These are phyloP conservation scores for Phlyctochytrium arcticum DNA, from an alignment of 192 early-diverging fungal genomes.

Conservation along the genomic window DNA sequence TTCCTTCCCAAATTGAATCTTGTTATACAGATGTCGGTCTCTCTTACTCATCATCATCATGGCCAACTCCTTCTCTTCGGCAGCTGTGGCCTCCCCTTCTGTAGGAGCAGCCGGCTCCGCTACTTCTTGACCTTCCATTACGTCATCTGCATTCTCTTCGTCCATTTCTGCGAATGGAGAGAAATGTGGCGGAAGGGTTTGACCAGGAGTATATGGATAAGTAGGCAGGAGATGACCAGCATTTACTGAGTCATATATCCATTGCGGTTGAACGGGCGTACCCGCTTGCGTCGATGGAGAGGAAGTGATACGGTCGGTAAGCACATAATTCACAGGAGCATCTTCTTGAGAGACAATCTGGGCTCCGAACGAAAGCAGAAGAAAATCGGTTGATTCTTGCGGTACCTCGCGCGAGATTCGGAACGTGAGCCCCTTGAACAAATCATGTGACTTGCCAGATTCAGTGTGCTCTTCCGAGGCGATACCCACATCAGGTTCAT, in stretches of 20 bases:
- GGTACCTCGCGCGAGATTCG: slow-evolving; percentile 94
- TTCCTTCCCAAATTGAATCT: slow-evolving; percentile 72
- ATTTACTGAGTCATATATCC: slow-evolving; percentile 94
- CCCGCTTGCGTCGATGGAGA: slow-evolving; percentile 5
- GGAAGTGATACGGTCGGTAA: slow-evolving; percentile 78
- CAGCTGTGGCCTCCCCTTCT: slow-evolving; percentile 18
- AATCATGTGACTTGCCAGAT: slow-evolving; percentile 23
- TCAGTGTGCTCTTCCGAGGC: slow-evolving; percentile 23
- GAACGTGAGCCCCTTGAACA: slow-evolving; percentile 67
- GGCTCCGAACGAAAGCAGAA: slow-evolving; percentile 86
- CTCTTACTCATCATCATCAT: slow-evolving; percentile 87
- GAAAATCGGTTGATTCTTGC: slow-evolving; percentile 86
- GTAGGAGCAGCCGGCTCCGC: slow-evolving; percentile 55
- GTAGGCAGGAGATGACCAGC: slow-evolving; percentile 66
- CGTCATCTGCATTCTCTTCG: slow-evolving; percentile 52
- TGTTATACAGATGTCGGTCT: slow-evolving; percentile 71
- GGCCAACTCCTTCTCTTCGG: slow-evolving; percentile 64
- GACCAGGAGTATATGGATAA: slow-evolving; percentile 69
- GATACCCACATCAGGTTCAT: slow-evolving; percentile 29
- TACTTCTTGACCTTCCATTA: slow-evolving; percentile 59
- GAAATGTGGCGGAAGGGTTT: slow-evolving; percentile 84
- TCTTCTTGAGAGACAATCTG: slow-evolving; percentile 81
- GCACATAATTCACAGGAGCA: slow-evolving; percentile 82
- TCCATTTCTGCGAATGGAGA: slow-evolving; percentile 77
- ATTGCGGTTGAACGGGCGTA: slow-evolving; percentile 85